Percentiles rank a stretch among this genome's conserved stretches.
Conservation (phyloP, 768 basidiomycete species). For the Cystofilobasidium macerans region DNA sequence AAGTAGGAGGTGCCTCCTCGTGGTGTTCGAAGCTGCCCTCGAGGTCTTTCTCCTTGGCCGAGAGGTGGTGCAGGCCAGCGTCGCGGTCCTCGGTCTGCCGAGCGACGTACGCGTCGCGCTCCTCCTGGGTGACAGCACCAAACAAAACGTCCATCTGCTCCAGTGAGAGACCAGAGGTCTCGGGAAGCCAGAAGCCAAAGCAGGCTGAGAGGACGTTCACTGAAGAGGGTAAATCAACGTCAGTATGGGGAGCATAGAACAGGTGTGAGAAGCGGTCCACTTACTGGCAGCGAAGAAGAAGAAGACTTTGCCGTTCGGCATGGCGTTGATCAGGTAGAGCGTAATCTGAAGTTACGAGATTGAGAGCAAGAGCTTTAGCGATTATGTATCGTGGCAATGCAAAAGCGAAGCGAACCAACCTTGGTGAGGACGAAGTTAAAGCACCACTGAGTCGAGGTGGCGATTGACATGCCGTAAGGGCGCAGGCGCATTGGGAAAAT, state of each 20-base stretch:
- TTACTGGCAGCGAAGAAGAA: neutral
- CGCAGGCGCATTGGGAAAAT: conserved; percentile 19
- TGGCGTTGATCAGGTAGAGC: conserved; percentile 17
- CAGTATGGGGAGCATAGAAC: neutral
- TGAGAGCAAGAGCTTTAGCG: neutral
- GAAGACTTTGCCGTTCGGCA: conserved; percentile 23
- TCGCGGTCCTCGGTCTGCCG: conserved; percentile 1
- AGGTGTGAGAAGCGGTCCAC: neutral
- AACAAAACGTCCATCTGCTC: conserved; percentile 24
- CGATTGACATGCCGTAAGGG: conserved; percentile 10
- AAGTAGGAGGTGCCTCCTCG: no score
- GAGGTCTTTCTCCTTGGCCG: conserved; percentile 1
- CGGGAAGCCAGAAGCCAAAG: conserved; percentile 24
- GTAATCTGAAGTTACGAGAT: conserved; percentile 8
- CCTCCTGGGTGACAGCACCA: conserved; percentile 20
- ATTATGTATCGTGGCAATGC: neutral
- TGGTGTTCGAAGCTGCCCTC: neutral
- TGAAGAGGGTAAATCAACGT: neutral
- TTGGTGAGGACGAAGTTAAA: conserved; percentile 20
- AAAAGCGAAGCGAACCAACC: neutral
- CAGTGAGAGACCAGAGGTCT: conserved; percentile 14
- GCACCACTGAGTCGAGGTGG: conserved; percentile 17
- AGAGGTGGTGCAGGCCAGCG: neutral
- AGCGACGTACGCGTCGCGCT: conserved; percentile 10
- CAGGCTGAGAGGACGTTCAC: conserved; percentile 12